Conservation (phyloP, 768 basidiomycete species). For the Butyriboletus loyo region DNA sequence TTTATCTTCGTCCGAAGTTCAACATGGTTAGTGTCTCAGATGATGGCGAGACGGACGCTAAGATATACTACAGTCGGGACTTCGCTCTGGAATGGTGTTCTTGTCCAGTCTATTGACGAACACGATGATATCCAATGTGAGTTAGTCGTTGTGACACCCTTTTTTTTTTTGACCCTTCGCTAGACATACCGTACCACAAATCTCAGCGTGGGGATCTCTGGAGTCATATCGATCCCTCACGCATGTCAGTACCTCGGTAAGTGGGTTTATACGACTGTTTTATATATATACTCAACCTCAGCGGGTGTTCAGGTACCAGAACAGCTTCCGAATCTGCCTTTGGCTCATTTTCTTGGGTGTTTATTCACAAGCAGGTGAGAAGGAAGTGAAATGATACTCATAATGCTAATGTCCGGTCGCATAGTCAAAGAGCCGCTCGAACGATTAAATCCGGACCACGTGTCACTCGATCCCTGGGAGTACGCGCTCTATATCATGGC, state of each 20-base stretch:
- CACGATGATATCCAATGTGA: slow-evolving; percentile 77
- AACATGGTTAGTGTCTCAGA: slow-evolving; percentile 53
- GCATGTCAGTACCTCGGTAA: slow-evolving; percentile 77
- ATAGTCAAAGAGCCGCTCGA: slow-evolving; percentile 77
- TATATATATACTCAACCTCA: background rate
- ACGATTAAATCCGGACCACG: slow-evolving; percentile 52
- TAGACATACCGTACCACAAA: slow-evolving; percentile 70
- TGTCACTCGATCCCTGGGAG: slow-evolving; percentile 77
- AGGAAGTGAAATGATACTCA: background rate
- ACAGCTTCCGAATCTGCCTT: slow-evolving; percentile 70
- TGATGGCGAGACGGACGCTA: background rate
- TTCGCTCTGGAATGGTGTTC: slow-evolving; percentile 77
- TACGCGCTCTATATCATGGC: slow-evolving; percentile 74
- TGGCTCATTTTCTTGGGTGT: slow-evolving; percentile 77
- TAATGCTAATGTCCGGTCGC: background rate
- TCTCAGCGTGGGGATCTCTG: slow-evolving; percentile 53
- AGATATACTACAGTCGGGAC: slow-evolving; percentile 57
- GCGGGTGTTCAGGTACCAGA: slow-evolving; percentile 64
- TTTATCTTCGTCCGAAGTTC: slow-evolving; percentile 80
- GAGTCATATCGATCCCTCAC: slow-evolving; percentile 70
- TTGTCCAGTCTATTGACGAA: slow-evolving; percentile 75
- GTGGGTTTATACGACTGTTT: background rate
- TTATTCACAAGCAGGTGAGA: slow-evolving; percentile 80
- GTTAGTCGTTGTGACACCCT: slow-evolving; percentile 11
- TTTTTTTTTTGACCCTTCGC: slow-evolving; percentile 5